Conservation (phyloP, 2,329 filamentous ascomycete species). For the Ophiocordyceps sinensis region DNA sequence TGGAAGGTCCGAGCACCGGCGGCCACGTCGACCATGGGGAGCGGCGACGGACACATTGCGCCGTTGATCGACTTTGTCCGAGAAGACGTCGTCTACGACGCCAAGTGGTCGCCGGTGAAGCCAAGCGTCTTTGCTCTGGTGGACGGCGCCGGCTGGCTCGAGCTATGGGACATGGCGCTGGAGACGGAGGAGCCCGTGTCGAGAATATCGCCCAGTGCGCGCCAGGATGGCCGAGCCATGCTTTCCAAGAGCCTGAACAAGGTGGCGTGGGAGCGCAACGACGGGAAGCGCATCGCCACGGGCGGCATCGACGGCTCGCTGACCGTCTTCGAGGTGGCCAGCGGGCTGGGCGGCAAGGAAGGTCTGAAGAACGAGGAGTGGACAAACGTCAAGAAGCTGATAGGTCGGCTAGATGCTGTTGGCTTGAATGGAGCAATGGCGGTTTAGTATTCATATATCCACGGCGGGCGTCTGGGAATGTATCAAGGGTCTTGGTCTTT, state of each 20-base stretch:
- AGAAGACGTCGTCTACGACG: conserved; percentile 95
- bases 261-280: conserved; percentile 80
- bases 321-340: conserved; percentile 84
- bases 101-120: conserved; percentile 85
- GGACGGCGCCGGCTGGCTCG: conserved; percentile 80
- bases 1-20: conserved; percentile 86
- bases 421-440: conserved; percentile 33
- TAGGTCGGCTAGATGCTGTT: conserved; percentile 58
- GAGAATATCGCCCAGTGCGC: conserved; percentile 55
- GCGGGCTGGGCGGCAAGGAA: conserved; percentile 72
- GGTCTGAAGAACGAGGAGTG: conserved; percentile 77
- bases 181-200: conserved; percentile 88
- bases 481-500: too few species aligned
- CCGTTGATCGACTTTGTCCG: conserved; percentile 83
- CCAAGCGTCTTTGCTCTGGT: conserved; percentile 91
- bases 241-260: conserved; percentile 84
- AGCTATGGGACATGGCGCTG: conserved; percentile 88
- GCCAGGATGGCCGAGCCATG: conserved; percentile 51
- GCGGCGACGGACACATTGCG: conserved; percentile 38
- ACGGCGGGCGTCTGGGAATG: too few species aligned
- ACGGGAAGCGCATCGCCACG: conserved; percentile 75
- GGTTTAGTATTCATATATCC: conserved; percentile 11
- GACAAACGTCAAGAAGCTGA: conserved; percentile 80
- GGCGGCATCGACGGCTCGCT: conserved; percentile 85
- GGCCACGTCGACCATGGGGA: conserved; percentile 47